phyloP scores from a whole-genome alignment of 768 basidiomycete genomes.

The Scleroderma bovista region DNA sequence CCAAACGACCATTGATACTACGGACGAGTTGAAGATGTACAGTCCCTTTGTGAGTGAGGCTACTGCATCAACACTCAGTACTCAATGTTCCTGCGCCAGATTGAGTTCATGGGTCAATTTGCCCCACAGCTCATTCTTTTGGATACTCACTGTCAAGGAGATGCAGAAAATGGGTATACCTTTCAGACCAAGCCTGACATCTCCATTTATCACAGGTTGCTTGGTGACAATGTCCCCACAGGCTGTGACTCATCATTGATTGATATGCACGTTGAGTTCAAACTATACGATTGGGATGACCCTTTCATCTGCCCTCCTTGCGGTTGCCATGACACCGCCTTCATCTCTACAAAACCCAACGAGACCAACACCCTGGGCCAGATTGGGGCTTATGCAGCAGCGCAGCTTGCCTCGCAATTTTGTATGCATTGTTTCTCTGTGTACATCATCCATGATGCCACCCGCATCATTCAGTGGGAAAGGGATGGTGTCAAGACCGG shows the following conservation, averaged over 20 bases:
- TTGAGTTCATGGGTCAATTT: slow-evolving; percentile 1
- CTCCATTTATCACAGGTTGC: neutral
- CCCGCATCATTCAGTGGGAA: too few species aligned
- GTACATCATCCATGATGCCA: too few species aligned
- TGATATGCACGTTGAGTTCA: slow-evolving; percentile 9
- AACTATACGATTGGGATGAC: neutral
- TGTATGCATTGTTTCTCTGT: too few species aligned
- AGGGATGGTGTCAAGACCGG: too few species aligned
- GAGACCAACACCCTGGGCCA: too few species aligned
- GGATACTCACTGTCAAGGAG: neutral
- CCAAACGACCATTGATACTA: neutral
- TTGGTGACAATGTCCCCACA: neutral
- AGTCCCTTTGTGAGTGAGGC: neutral
- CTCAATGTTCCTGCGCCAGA: neutral
- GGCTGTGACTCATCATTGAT: neutral
- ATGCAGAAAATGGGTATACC: neutral
- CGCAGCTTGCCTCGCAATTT: too few species aligned
- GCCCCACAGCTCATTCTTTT: neutral
- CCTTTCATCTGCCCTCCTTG: too few species aligned
- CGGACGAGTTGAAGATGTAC: neutral
- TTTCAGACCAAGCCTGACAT: slow-evolving; percentile 5
- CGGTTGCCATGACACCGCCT: too few species aligned
- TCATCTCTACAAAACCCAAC: too few species aligned
- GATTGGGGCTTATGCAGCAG: too few species aligned
- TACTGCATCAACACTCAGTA: too few species aligned